Percentiles rank a stretch among this genome's conserved stretches.
Evolutionary conservation across 768 basidiomycete genomes (phyloP).

Genomic region (Gautieria morchelliformis): DNA sequence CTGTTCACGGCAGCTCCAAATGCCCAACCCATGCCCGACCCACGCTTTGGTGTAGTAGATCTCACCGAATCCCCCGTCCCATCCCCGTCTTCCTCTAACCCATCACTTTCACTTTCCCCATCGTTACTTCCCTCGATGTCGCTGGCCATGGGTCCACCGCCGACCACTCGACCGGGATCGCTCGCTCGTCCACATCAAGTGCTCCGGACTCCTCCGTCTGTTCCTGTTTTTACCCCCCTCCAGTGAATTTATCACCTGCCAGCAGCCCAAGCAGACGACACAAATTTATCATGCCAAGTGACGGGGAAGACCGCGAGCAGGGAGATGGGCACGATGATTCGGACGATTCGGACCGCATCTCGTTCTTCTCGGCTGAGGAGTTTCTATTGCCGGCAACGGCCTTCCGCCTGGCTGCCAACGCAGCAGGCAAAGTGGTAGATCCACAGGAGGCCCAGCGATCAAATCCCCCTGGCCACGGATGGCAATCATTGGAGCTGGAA

Average conservation of each 20-base stretch:
- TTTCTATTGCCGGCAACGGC: neutral
- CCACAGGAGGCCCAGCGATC: neutral
- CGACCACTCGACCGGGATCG: neutral
- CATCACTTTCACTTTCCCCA: neutral
- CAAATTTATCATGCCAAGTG: neutral
- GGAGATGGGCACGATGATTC: neutral
- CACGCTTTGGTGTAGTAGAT: neutral
- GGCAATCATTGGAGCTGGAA: neutral
- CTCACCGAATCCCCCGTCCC: neutral
- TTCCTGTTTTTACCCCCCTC: neutral
- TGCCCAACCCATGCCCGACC: neutral
- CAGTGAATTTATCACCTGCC: neutral
- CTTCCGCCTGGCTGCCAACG: neutral
- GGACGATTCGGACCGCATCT: slow-evolving; percentile 1
- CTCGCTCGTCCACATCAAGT: neutral
- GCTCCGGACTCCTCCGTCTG: neutral
- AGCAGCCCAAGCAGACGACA: neutral
- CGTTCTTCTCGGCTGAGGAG: neutral
- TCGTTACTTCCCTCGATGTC: neutral
- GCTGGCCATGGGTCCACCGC: neutral
- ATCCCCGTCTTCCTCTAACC: neutral
- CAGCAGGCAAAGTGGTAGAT: neutral
- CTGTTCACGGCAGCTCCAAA: neutral
- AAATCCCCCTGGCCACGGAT: neutral
- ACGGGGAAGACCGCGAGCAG: neutral